Evolutionary conservation across 2,329 filamentous ascomycete species (phyloP).

Genomic region (Fusarium graminum): DNA sequence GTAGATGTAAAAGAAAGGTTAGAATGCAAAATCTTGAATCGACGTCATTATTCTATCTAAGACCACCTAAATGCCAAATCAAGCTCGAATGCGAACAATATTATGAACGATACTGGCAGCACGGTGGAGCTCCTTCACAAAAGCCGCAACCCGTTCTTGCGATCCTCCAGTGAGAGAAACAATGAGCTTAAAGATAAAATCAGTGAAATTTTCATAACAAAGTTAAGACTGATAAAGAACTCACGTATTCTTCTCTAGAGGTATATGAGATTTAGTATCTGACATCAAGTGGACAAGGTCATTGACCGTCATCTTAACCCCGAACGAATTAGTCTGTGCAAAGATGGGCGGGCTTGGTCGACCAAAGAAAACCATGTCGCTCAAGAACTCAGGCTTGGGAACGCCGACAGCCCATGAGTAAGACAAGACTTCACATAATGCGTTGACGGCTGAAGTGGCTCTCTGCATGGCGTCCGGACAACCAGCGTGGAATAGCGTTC

Average conservation of each 20-base stretch:
- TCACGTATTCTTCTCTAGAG: not conserved
- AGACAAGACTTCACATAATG: conserved; percentile 6
- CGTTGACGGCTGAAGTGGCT: not conserved
- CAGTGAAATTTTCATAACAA: not conserved
- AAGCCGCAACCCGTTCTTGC: not conserved
- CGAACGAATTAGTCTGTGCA: not conserved
- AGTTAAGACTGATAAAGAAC: not conserved
- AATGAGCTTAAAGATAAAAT: not conserved
- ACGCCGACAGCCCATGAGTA: not conserved
- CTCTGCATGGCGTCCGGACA: conserved; percentile 10
- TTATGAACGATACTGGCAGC: not conserved
- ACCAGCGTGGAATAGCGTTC: conserved; percentile 2
- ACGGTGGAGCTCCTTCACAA: conserved; percentile 1
- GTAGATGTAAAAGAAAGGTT: too few species aligned
- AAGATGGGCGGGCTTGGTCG: not conserved
- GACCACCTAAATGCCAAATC: not conserved
- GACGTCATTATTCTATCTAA: not conserved
- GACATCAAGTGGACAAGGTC: conserved; percentile 11
- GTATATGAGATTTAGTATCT: conserved; percentile 1
- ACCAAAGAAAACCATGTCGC: conserved; percentile 7
- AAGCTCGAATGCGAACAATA: not conserved
- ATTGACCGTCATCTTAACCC: not conserved
- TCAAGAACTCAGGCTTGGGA: conserved; percentile 1
- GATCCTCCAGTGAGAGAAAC: conserved; percentile 6
- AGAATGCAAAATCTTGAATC: not conserved